Percentiles rank a stretch among this genome's conserved stretches.
phyloP scores from a whole-genome alignment of 805 yeast species.

The Kodamaea fukazawae region DNA sequence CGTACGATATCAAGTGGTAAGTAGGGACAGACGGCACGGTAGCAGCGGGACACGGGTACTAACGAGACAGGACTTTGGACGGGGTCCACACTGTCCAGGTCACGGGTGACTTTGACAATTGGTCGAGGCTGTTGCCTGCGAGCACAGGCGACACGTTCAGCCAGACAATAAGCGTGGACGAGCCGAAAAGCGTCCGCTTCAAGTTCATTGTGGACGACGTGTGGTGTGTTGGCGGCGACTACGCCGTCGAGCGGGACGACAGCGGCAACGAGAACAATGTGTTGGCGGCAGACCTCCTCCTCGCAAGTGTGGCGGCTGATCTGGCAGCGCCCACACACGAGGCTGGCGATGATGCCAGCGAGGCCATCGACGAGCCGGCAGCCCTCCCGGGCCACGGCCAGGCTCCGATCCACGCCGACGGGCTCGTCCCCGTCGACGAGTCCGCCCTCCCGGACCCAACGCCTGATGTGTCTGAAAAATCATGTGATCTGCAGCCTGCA shows the following conservation, averaged over 20 bases:
- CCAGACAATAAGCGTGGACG: slow-evolving; percentile 20
- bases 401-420: no score
- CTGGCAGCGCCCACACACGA: no score
- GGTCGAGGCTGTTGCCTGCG: slow-evolving; percentile 26
- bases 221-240: slow-evolving; percentile 29
- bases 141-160: slow-evolving; percentile 19
- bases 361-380: no score
- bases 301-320: slow-evolving; percentile 1
- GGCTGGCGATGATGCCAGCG: no score
- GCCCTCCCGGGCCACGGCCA: no score
- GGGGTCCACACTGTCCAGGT: slow-evolving; percentile 26
- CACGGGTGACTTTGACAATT: slow-evolving; percentile 42
- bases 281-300: slow-evolving; percentile 14
- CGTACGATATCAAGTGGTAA: slow-evolving; percentile 11
- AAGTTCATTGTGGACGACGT: slow-evolving; percentile 35
- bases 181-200: slow-evolving; percentile 28
- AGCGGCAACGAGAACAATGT: slow-evolving; percentile 36
- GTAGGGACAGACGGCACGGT: slow-evolving; percentile 2
- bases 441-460: no score
- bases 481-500: no score
- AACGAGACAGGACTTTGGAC: slow-evolving; percentile 11
- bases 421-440: no score
- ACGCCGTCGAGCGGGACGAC: slow-evolving; percentile 27
- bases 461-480: background rate
- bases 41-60: slow-evolving; percentile 1